Evolutionary conservation across 768 basidiomycete genomes (phyloP), one percentile per base, ranked within the genome.

Genomic region (Rhodotorula paludigena): DNA sequence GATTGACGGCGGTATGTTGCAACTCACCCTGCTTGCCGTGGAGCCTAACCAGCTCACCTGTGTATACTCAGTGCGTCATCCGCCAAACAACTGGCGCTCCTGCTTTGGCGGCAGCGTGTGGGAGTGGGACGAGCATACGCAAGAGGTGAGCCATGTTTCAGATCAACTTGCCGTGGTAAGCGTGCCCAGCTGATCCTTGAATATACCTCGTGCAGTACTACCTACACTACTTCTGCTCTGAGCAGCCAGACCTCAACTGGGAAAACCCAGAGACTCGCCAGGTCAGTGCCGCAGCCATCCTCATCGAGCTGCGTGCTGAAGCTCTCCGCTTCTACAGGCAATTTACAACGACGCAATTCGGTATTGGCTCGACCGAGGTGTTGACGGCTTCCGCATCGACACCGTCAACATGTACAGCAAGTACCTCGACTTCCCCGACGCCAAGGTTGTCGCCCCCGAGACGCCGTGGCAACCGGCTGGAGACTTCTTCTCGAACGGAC

Each of bases 221-320:
- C 75, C 83, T 89, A 61, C 87, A 89, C 77, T 73, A 88, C 3
- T 89, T 84, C 77, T 78, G 83, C 60, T 74, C 80, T 15, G 83
- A 87, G 73, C 87, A 88, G 78, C 88, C 87, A 0, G 89, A 89
- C 74, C 77, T 89, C 23, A 89, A 90, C 75, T 89, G 87, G 87
- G 86, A 88, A 57, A 86, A 88, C 69, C 20, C 44, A 7, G 67
- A 67, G 30, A 47, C 36, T n/a, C 65, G 49, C 16, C 58, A 33
- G 55, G n/a, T n/a, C n/a, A n/a, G n/a, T n/a, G n/a, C n/a, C n/a
- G n/a, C n/a, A n/a, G n/a, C n/a, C n/a, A 33, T 45, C 30, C 51
- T n/a, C 60, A 32, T 80, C 41, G 41, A 41, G 41, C 41, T 41
- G 41, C 10, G 10, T 41, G 20, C 10, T 10, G 20, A 41, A 41